Evolutionary conservation across 306 rosid genomes (phyloP), one percentile per base, ranked within the genome.

Genomic region (Erythrophleum fordii): DNA sequence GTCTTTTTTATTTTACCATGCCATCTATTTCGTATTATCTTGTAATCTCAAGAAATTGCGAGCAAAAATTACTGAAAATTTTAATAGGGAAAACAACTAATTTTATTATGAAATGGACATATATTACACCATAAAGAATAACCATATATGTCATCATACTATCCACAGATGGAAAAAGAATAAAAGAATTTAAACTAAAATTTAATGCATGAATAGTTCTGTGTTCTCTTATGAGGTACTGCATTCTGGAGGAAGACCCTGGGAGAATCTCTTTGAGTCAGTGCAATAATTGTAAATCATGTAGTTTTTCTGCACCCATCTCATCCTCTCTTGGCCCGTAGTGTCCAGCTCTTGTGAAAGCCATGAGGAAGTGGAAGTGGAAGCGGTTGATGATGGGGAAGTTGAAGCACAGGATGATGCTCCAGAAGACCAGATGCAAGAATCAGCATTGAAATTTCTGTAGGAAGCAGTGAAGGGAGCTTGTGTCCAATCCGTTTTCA

Each of bases 381-480:
- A 59, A 3, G 64, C 23, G 11, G 59, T 8, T 18, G 29, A 67
- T 39, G 86, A 25, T 0, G 75, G 28, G 2, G 86, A 64, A 46
- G 25, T 52, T n/a, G 86, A 74, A 60, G 56, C 46, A 81, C 93
- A 89, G 44, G 90, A 89, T 31, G 91, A 88, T 17, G 79, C 51
- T 1, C 85, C 88, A 34, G 81, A 65, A 60, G 90, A 73, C 92
- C 91, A 83, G 11, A 87, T 55, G 49, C 91, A 90, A 28, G 90
- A 90, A 8, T 86, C 55, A 1, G 87, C 90, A 14, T 81, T 87
- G 84, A 92, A 87, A 72, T 88, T 88, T 49, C 88, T 85, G 49
- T 88, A 92, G 10, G 89, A 90, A 16, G 94, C 90, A 17, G 81
- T 58, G 78, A 90, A 92, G 10, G 94, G 97, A 77, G 94, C 97